These are phyloP conservation scores for Pholiota microspora DNA, from an alignment of 768 basidiomycete species.

Conservation along the genomic window DNA sequence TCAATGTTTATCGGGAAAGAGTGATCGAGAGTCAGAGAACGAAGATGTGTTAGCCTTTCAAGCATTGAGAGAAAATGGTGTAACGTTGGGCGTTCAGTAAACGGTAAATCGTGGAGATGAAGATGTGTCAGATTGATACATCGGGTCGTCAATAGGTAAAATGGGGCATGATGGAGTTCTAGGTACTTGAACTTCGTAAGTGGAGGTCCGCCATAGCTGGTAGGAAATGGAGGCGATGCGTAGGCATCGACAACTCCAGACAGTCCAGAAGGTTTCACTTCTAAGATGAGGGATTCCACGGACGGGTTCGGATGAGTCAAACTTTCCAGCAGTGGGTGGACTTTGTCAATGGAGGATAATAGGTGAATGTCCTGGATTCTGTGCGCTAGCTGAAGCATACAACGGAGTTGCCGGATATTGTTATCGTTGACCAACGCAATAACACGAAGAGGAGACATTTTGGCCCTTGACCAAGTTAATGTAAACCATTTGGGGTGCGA, in stretches of 20 bases:
- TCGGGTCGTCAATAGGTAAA: constrained; percentile 34
- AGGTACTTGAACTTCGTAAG: constrained; percentile 30
- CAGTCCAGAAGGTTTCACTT: constrained; percentile 23
- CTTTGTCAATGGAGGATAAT: constrained; percentile 30
- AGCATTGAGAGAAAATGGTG: constrained; percentile 32
- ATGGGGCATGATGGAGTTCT: constrained; percentile 34
- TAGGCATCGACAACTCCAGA: constrained; percentile 18
- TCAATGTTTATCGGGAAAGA: constrained; percentile 30
- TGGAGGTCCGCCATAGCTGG: constrained; percentile 21
- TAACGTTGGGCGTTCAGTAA: constrained; percentile 33
- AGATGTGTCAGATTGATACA: constrained; percentile 34
- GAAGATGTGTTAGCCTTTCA: constrained; percentile 29
- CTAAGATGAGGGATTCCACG: constrained; percentile 31
- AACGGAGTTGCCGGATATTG: constrained; percentile 29
- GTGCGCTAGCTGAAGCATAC: constrained; percentile 33
- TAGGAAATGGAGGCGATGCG: constrained; percentile 27
- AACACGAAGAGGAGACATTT: constrained; percentile 30
- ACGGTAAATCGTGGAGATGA: constrained; percentile 34
- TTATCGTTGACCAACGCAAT: constrained; percentile 26
- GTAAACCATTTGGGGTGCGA: constrained; percentile 31
- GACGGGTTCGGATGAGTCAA: constrained; percentile 34
- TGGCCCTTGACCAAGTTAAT: constrained; percentile 30
- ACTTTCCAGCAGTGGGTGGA: constrained; percentile 31
- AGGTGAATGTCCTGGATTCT: constrained; percentile 34
- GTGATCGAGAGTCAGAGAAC: constrained; percentile 31